phyloP scores from a whole-genome alignment of 805 yeast genomes.

The Starmera caribaea region DNA sequence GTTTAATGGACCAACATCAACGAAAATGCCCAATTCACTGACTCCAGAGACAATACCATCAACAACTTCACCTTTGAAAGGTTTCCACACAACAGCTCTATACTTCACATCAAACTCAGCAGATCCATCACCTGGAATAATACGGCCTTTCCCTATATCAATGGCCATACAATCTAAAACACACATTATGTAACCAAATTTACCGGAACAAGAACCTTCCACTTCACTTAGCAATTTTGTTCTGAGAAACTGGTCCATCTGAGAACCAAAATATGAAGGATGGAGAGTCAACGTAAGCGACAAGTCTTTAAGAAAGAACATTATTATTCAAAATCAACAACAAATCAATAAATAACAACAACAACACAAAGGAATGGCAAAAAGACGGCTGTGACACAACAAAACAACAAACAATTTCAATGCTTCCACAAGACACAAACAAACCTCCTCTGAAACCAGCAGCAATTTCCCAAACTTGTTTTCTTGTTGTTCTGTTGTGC shows the following conservation, averaged over 20 bases:
- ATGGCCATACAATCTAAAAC: slow-evolving; percentile 91
- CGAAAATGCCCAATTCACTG: slow-evolving; percentile 91
- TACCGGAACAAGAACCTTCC: slow-evolving; percentile 98
- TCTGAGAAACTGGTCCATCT: slow-evolving; percentile 88
- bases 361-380: no score
- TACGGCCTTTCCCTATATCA: slow-evolving; percentile 90
- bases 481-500: no score
- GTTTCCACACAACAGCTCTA: slow-evolving; percentile 96
- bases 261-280: slow-evolving; percentile 96
- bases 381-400: no score
- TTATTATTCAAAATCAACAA: slow-evolving; percentile 4
- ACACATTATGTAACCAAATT: slow-evolving; percentile 94
- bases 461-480: no score
- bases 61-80: slow-evolving; percentile 97
- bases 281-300: slow-evolving; percentile 88
- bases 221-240: slow-evolving; percentile 90
- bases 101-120: slow-evolving; percentile 96
- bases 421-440: no score
- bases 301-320: slow-evolving; percentile 66
- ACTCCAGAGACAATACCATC: slow-evolving; percentile 95
- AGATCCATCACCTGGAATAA: slow-evolving; percentile 84
- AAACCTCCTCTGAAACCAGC: no score
- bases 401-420: no score
- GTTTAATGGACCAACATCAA: slow-evolving; percentile 94
- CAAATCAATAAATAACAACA: no score